Evolutionary conservation across 257 asterid genomes (phyloP).

Genomic region (Forsythia viridissima): DNA sequence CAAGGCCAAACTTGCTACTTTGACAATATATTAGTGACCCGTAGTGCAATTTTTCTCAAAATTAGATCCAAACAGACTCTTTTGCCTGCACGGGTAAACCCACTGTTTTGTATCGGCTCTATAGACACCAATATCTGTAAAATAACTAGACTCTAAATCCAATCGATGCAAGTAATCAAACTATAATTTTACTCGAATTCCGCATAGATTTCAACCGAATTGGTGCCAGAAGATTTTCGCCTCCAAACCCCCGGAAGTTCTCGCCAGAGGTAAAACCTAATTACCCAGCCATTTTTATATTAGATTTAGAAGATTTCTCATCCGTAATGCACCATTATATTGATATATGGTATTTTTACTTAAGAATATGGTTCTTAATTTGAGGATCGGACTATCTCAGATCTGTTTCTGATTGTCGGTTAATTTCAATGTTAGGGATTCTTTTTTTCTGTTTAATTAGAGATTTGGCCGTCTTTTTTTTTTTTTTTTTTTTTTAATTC

Average conservation of each 20-base stretch:
- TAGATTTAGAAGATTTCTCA: neutral
- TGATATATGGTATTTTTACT: neutral
- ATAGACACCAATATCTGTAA: neutral
- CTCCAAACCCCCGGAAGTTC: conserved; percentile 13
- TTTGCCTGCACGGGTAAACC: neutral
- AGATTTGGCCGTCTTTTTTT: neutral
- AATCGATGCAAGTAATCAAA: neutral
- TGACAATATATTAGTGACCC: neutral
- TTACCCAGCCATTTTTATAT: neutral
- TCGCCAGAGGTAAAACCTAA: conserved; percentile 20
- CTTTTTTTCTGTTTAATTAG: neutral
- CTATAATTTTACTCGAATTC: neutral
- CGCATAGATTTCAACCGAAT: conserved; percentile 11
- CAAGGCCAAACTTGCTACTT: neutral
- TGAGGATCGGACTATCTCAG: conserved; percentile 9
- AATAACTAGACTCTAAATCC: conserved; percentile 13
- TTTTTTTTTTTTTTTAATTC: neutral
- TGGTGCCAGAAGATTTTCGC: conserved; percentile 2
- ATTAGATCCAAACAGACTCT: neutral
- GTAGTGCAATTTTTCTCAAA: neutral
- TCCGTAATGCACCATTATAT: neutral
- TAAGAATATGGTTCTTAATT: conserved; percentile 10
- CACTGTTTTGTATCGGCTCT: neutral
- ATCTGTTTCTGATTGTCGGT: conserved; percentile 20
- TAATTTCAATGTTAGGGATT: conserved; percentile 6